phyloP scores from a whole-genome alignment of 2,329 filamentous ascomycete genomes.

The Daldinia sp. region DNA sequence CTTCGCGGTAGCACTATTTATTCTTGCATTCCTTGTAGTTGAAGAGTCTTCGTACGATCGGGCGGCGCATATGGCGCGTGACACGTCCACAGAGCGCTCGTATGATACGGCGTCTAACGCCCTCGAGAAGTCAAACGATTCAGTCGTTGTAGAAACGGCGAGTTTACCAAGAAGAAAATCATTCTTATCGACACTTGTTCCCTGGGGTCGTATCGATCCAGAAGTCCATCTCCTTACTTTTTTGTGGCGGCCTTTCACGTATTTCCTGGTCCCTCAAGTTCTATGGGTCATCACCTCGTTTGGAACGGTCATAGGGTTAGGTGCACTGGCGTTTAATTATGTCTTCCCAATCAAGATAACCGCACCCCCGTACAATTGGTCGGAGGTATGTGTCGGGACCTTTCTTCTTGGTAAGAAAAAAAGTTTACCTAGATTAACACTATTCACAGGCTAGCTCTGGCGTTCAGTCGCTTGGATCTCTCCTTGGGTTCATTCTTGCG shows the following conservation, averaged over 20 bases:
- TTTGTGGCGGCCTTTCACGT: conserved; percentile 58
- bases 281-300: conserved; percentile 61
- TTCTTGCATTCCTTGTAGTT: conserved; percentile 64
- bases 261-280: conserved; percentile 59
- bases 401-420: not conserved
- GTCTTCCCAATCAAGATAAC: conserved; percentile 60
- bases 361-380: conserved; percentile 58
- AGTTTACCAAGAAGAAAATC: conserved; percentile 53
- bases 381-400: conserved; percentile 47
- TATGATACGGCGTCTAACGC: conserved; percentile 27
- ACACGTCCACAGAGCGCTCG: conserved; percentile 21
- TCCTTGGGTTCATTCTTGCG: conserved; percentile 56
- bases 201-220: conserved; percentile 55
- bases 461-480: conserved; percentile 50
- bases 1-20: conserved; percentile 59
- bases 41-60: conserved; percentile 64
- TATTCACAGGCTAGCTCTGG: conserved; percentile 47
- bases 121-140: conserved; percentile 46
- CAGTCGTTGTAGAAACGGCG: conserved; percentile 37
- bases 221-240: conserved; percentile 56
- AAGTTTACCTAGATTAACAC: not conserved
- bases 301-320: conserved; percentile 60
- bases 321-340: conserved; percentile 60
- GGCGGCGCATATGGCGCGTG: conserved; percentile 33
- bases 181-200: conserved; percentile 55